phyloP scores from a whole-genome alignment of 2,329 filamentous ascomycete genomes.

The Polychaeton citri region DNA sequence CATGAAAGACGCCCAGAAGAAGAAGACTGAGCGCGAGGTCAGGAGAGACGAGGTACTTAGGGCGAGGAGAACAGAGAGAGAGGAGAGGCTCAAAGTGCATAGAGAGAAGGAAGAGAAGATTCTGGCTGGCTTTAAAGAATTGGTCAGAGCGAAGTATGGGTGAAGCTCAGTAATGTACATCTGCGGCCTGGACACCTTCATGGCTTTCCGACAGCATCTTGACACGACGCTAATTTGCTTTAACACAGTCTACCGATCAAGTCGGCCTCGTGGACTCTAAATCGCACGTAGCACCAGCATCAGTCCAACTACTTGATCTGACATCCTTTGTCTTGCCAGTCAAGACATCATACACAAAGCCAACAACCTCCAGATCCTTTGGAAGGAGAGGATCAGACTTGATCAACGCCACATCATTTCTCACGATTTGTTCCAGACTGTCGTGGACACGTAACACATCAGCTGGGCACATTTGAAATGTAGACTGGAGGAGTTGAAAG shows the following conservation, averaged over 20 bases:
- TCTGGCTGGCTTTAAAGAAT: conserved; percentile 63
- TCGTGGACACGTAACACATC: background rate
- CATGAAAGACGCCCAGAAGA: conserved; percentile 51
- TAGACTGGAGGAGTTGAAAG: too few species aligned
- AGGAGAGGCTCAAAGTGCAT: conserved; percentile 58
- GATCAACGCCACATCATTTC: conserved; percentile 6
- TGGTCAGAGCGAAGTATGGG: conserved; percentile 32
- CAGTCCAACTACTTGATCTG: background rate
- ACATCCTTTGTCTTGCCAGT: conserved; percentile 6
- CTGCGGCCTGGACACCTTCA: too few species aligned
- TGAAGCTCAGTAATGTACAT: too few species aligned
- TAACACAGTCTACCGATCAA: too few species aligned
- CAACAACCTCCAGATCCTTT: conserved; percentile 6
- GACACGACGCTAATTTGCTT: too few species aligned
- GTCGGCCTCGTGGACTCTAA: background rate
- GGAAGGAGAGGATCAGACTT: conserved; percentile 5
- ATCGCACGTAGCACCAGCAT: background rate
- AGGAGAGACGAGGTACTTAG: conserved; percentile 67
- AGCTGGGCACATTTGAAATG: too few species aligned
- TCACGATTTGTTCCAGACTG: conserved; percentile 5
- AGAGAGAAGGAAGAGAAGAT: conserved; percentile 70
- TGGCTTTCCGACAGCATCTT: too few species aligned
- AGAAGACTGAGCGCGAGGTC: conserved; percentile 75
- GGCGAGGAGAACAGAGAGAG: conserved; percentile 64
- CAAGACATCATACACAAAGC: conserved; percentile 3